These are phyloP conservation scores for Bryum argenteum DNA, from an alignment of 225 moss, liverwort and hornwort genomes.

Conservation along the genomic window DNA sequence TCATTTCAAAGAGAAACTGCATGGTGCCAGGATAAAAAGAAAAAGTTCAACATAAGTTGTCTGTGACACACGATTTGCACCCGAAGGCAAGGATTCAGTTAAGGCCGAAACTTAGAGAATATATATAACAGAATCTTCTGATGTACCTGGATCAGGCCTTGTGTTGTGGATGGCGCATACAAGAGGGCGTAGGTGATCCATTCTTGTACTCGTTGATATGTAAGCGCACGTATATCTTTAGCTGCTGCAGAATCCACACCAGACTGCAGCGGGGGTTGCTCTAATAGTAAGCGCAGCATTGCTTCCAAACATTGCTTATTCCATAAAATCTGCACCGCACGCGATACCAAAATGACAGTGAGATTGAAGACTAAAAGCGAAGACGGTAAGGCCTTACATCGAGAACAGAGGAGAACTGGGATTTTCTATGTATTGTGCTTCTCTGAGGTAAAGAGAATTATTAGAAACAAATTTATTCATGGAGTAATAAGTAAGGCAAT, in stretches of 20 bases:
- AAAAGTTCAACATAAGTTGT: constrained; percentile 1
- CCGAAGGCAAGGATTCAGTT: background rate
- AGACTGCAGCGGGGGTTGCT: constrained; percentile 48
- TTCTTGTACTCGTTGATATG: constrained; percentile 75
- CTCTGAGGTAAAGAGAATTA: constrained; percentile 2
- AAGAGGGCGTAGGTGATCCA: constrained; percentile 78
- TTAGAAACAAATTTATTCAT: constrained; percentile 16
- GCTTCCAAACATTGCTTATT: constrained; percentile 71
- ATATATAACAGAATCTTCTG: background rate
- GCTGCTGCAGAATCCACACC: constrained; percentile 52
- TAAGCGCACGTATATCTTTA: constrained; percentile 50
- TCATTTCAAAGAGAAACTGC: constrained; percentile 14
- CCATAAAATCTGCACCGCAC: constrained; percentile 71
- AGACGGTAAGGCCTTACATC: background rate
- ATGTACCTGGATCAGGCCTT: constrained; percentile 86
- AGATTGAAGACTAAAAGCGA: constrained; percentile 16
- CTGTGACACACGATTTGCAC: constrained; percentile 10
- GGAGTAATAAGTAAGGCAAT: constrained; percentile 17
- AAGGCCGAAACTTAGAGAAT: constrained; percentile 6
- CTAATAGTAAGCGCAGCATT: constrained; percentile 66
- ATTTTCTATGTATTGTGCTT: constrained; percentile 20
- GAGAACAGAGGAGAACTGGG: background rate
- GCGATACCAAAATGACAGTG: constrained; percentile 18
- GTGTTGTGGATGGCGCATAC: constrained; percentile 82
- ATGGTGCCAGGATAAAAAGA: background rate